Evolutionary conservation across 2,329 filamentous ascomycete genomes (phyloP).

Genomic region (Ceratocystis cubensis): DNA sequence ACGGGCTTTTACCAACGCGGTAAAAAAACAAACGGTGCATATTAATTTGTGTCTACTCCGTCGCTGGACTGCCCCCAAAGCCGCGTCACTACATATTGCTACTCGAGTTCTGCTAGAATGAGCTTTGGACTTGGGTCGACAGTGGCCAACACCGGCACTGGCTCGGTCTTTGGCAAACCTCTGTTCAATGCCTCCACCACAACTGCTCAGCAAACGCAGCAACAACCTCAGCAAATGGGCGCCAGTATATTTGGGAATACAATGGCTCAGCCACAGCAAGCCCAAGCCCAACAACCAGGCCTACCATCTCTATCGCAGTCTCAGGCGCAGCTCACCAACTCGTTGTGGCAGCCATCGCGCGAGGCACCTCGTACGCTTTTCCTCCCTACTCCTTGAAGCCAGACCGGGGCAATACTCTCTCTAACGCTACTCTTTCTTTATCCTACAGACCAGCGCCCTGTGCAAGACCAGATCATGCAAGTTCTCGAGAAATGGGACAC

Average conservation of each 20-base stretch:
- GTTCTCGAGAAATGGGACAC: slow-evolving; percentile 66
- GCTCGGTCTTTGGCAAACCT: slow-evolving; percentile 17
- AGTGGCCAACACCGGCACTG: slow-evolving; percentile 18
- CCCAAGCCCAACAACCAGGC: slow-evolving; percentile 33
- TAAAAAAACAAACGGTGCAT: background rate
- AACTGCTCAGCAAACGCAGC: slow-evolving; percentile 26
- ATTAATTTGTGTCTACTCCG: too few species aligned
- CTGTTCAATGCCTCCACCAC: slow-evolving; percentile 26
- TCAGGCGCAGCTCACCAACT: slow-evolving; percentile 37
- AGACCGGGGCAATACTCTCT: slow-evolving; percentile 18
- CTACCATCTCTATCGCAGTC: slow-evolving; percentile 35
- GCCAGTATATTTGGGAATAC: slow-evolving; percentile 21
- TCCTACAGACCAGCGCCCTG: slow-evolving; percentile 48
- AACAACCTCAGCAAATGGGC: slow-evolving; percentile 27
- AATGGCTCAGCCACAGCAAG: slow-evolving; percentile 27
- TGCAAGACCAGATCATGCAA: slow-evolving; percentile 59
- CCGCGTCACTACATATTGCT: too few species aligned
- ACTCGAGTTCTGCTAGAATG: slow-evolving; percentile 11
- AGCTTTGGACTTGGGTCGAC: slow-evolving; percentile 14
- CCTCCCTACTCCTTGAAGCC: background rate
- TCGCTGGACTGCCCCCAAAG: too few species aligned
- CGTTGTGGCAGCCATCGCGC: slow-evolving; percentile 42
- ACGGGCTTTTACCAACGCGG: background rate
- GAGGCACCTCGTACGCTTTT: slow-evolving; percentile 36
- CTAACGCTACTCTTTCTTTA: slow-evolving; percentile 1